A percentile compares a stretch with the other conserved stretches of the same genome.
Conservation (phyloP, 202 grass and related monocot genomes). For the Setaria viridis region DNA sequence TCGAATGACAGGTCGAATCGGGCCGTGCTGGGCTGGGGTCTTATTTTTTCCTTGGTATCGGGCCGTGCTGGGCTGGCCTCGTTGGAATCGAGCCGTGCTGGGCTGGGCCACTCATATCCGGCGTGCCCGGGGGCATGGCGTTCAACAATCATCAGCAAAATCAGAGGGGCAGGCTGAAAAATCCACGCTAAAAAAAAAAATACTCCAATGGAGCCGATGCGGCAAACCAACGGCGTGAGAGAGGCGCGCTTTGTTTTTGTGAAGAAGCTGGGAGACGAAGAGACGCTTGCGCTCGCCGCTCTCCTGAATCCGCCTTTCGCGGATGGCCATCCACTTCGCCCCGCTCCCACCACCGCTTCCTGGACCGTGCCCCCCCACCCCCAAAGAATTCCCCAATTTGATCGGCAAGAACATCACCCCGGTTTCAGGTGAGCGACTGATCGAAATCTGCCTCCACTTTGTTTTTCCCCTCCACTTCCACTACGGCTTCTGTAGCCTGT, state of each 20-base stretch:
- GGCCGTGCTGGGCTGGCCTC: no score
- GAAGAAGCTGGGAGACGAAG: background rate
- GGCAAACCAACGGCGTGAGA: background rate
- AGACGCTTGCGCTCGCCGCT: background rate
- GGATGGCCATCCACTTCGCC: constrained; percentile 47
- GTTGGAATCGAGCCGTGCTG: no score
- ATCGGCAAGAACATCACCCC: constrained; percentile 4
- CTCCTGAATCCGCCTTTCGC: constrained; percentile 40
- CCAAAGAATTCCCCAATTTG: constrained; percentile 34
- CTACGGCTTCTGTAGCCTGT: background rate
- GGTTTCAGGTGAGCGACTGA: constrained; percentile 48
- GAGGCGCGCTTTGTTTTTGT: background rate
- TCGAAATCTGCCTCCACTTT: background rate
- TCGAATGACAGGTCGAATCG: no score
- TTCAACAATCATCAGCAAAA: no score
- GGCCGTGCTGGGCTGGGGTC: no score
- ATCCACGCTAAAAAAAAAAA: no score
- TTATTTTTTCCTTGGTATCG: no score
- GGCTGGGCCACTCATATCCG: no score
- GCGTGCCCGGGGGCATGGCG: no score
- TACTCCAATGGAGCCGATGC: background rate
- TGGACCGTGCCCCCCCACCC: background rate
- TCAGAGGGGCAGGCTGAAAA: no score
- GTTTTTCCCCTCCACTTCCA: background rate
- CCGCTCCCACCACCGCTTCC: constrained; percentile 17